Percentiles rank a stretch among this genome's conserved stretches.
Conservation (phyloP, 2,329 filamentous ascomycete genomes). For the Claviceps maximensis region DNA sequence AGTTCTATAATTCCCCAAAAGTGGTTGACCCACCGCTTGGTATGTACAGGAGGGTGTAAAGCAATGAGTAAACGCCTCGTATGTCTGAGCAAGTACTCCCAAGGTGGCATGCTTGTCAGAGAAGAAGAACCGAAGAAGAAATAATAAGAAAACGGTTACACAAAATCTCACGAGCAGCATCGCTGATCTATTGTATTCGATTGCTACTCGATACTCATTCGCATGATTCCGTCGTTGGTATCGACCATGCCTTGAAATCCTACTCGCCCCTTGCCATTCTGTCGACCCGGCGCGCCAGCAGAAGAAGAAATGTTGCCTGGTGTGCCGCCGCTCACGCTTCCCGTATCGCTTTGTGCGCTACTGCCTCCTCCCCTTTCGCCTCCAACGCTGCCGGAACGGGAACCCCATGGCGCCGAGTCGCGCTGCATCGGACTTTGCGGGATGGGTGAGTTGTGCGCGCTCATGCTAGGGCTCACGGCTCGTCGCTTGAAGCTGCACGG, state of each 20-base stretch:
- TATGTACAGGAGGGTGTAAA: no score
- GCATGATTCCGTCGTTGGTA: conserved; percentile 90
- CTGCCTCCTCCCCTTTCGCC: conserved; percentile 38
- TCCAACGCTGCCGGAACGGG: conserved; percentile 49
- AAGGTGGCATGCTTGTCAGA: no score
- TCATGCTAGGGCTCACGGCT: conserved; percentile 84
- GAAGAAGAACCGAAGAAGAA: no score
- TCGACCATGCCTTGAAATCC: conserved; percentile 90
- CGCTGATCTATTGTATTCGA: not conserved
- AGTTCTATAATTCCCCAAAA: no score
- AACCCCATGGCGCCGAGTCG: conserved; percentile 60
- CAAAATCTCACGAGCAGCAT: not conserved
- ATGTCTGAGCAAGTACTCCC: no score
- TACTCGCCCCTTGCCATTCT: conserved; percentile 47
- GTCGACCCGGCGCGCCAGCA: conserved; percentile 27
- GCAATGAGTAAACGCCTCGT: no score
- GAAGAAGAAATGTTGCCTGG: conserved; percentile 18
- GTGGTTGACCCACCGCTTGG: no score
- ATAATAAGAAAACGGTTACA: no score
- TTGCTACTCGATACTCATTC: conserved; percentile 79
- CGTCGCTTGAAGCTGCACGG: conserved; percentile 77
- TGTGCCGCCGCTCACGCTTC: conserved; percentile 23
- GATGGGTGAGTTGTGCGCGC: conserved; percentile 78
- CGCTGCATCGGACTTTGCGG: conserved; percentile 72
- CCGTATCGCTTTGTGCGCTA: conserved; percentile 38